Evolutionary conservation across 2,329 filamentous ascomycete species (phyloP), one percentile per base, ranked within the genome.

Genomic region (Aspergillus calidoustus): DNA sequence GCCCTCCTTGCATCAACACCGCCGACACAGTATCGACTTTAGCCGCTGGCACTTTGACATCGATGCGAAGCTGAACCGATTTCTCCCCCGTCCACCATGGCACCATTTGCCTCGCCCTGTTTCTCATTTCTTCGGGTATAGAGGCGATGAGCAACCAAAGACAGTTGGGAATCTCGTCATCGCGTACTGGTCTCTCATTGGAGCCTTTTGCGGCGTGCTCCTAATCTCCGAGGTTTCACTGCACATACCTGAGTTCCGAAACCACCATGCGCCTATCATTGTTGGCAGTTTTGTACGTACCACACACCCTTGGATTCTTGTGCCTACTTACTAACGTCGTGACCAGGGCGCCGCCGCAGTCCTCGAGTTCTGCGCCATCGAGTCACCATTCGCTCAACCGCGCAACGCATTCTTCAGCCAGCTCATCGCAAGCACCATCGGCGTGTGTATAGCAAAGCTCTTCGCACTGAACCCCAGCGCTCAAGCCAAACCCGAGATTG

Each of bases 51-150:
- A 89, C 71, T 87, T 96, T 76, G 87, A 95, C 77, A 85, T 96
- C 65, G 93, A 97, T 81, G 79, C 77, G n/a, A 87, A 89, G 72
- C 74, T 96, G 54, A 92, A 94, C 73, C 89, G 84, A 3, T 82
- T 87, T 63, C 72, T 96, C 25, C 90, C 90, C 8, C 80, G 84
- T 15, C 89, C 89, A 46, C 86, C 85, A 68, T 84, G 91, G 73
- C 79, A 84, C 30, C 78, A 80, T 49, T 72, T 96, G 1, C 93
- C 92, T 0, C 81, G 80, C 51, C 84, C 85, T 0, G 72, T 95
- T 22, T 85, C 91, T 22, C 85, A 87, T 66, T 90, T 92, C 68
- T 78, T 96, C 2, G 90, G 90, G 11, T 79, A 90, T 70, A 84
- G 89, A 63, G 70, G 71, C 9, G 62, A 63, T 19, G 47, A 66